phyloP scores from a whole-genome alignment of 129 eudicot species.

The Helianthus annuus region HanXRQr2.0-SUNRISE NC_035448.2:38278773-38279272 shows the following conservation, averaged over 20 bases:
- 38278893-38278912: too few relatives aligned
- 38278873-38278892: too few relatives aligned
- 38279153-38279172: not conserved
- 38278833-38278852: too few relatives aligned
- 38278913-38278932: too few relatives aligned
- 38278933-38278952: too few relatives aligned
- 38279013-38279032: not conserved
- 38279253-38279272: conserved; percentile 99
- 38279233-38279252: conserved; percentile 98
- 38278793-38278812: too few relatives aligned
- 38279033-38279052: not conserved
- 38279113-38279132: not conserved
- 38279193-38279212: conserved; percentile 98
- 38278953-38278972: not conserved
- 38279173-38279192: conserved; percentile 62
- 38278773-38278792: too few relatives aligned
- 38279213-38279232: conserved; percentile 93
- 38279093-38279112: not conserved
- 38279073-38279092: conserved; percentile 1
- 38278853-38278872: too few relatives aligned
- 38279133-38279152: not conserved
- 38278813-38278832: too few relatives aligned
- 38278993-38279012: not conserved
- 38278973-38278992: not conserved
- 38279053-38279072: not conserved